Base-by-base conservation (phyloP, 495 filamentous ascomycete species). In the Lineolata rhizophorae region DNA sequence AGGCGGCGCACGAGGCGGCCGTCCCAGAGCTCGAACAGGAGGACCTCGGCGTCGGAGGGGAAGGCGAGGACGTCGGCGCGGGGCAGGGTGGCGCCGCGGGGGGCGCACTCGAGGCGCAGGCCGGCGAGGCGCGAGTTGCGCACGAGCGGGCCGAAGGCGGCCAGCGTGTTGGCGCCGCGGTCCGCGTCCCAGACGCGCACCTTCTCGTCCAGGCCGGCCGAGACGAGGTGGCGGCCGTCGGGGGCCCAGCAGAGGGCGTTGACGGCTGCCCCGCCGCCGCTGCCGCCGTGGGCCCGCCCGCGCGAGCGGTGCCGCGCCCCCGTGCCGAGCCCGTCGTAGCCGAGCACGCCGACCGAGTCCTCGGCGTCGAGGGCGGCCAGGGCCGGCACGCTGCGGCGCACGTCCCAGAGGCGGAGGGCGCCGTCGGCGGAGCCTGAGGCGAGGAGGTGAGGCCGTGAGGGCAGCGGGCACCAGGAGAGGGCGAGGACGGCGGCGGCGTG, bases 211-310 rank as follows among this genome's bases (percentile, higher is more conserved):
- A 81, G 76, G 3, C 84, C 83, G 1, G 72, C 61, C 4, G 77
- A 81, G 15, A 93, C 59, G 10, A 94, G 54, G 35, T 74, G 65
- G 10, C 49, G 51, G 5, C 82, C 81, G 50, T 74, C 68, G 30
- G 79, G 69, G 5, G 76, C 80, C 81, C 79, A 94, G 0, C 70
- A 60, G 10, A 91, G 57, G 0, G 78, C 79, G 39, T 90, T 92
- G 27, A 82, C 81, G 13, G 76, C 62, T n/a, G n/a, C n/a, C n/a
- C n/a, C n/a, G n/a, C n/a, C n/a, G n/a, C n/a, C n/a, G n/a, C n/a
- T n/a, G 0, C 74, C 80, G 13, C 56, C 55, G 42, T 92, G 83
- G 5, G 84, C 75, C 47, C 65, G 64, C 1, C 66, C 69, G 16
- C 53, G 50, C 14, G 47, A 43, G 26, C 65, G 54, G 20, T 37